phyloP scores from a whole-genome alignment of 1,139 yeast species.

The Saccharomyces hybrid region DNA sequence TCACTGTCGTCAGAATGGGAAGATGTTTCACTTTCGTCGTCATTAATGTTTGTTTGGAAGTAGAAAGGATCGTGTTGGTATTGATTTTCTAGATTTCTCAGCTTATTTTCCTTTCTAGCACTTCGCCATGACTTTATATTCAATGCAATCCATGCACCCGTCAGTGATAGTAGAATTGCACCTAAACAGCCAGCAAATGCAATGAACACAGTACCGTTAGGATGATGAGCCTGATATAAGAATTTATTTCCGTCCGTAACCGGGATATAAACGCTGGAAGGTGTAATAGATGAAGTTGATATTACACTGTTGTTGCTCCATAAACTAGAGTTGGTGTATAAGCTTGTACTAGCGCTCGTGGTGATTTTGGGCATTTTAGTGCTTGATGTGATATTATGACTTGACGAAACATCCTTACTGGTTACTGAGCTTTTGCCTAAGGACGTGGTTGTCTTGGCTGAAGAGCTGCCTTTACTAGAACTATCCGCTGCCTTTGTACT shows the following conservation, averaged over 20 bases:
- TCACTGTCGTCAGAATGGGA: conserved; percentile 14
- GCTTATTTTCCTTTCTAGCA: conserved; percentile 19
- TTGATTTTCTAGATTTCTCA: conserved; percentile 14
- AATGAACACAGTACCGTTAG: conserved; percentile 68
- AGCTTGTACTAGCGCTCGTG: not conserved
- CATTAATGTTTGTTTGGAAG: conserved; percentile 8
- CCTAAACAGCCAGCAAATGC: conserved; percentile 63
- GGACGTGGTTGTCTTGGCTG: not conserved
- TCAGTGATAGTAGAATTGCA: conserved; percentile 11
- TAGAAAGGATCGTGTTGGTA: conserved; percentile 19
- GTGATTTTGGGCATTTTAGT: not conserved
- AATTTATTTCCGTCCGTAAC: conserved; percentile 45
- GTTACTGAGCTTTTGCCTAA: not conserved
- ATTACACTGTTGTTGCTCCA: not conserved
- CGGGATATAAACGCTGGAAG: conserved; percentile 11
- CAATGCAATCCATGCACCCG: conserved; percentile 13
- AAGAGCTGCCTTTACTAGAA: not conserved
- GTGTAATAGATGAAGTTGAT: conserved; percentile 3
- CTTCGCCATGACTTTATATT: conserved; percentile 20
- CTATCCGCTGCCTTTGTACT: not conserved
- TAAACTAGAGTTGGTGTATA: not conserved
- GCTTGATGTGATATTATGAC: not conserved
- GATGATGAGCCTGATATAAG: conserved; percentile 41
- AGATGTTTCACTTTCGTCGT: conserved; percentile 4
- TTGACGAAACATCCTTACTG: not conserved